Percentiles rank a stretch among this genome's conserved stretches.
Evolutionary conservation across 192 early-diverging fungal genomes (phyloP).

Genomic region (Coemansia sp.): DNA sequence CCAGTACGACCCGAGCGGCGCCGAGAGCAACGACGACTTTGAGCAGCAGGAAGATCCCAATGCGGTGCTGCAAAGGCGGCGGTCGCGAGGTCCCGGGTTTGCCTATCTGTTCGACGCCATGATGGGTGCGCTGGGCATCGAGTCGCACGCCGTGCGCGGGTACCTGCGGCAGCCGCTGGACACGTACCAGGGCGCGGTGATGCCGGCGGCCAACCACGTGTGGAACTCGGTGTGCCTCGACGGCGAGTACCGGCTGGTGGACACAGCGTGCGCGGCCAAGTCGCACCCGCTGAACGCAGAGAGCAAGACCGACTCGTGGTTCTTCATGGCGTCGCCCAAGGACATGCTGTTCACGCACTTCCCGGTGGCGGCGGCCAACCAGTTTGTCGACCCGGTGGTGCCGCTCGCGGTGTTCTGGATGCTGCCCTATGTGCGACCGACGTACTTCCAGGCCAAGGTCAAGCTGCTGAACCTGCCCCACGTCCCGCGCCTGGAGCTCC

Average conservation of each 20-base stretch:
- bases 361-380: constrained; percentile 29
- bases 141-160: constrained; percentile 50
- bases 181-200: constrained; percentile 39
- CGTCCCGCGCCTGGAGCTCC: constrained; percentile 40
- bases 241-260: constrained; percentile 56
- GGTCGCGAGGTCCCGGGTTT: constrained; percentile 54
- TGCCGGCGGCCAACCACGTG: constrained; percentile 57
- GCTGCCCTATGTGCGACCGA: constrained; percentile 56
- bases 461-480: constrained; percentile 55
- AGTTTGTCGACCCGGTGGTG: constrained; percentile 56
- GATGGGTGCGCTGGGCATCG: constrained; percentile 53
- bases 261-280: constrained; percentile 50
- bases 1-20: constrained; percentile 42
- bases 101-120: constrained; percentile 56
- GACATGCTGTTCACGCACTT: constrained; percentile 57
- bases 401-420: constrained; percentile 57
- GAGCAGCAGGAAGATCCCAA: constrained; percentile 49
- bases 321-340: constrained; percentile 54
- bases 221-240: constrained; percentile 58
- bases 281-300: constrained; percentile 50
- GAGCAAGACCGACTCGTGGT: constrained; percentile 46
- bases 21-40: constrained; percentile 48
- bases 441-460: constrained; percentile 45
- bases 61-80: constrained; percentile 48
- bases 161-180: constrained; percentile 57